Evolutionary conservation across 345 rosid species (phyloP), one percentile per base, ranked within the genome.

Genomic region (Microthlaspi erraticum): DNA sequence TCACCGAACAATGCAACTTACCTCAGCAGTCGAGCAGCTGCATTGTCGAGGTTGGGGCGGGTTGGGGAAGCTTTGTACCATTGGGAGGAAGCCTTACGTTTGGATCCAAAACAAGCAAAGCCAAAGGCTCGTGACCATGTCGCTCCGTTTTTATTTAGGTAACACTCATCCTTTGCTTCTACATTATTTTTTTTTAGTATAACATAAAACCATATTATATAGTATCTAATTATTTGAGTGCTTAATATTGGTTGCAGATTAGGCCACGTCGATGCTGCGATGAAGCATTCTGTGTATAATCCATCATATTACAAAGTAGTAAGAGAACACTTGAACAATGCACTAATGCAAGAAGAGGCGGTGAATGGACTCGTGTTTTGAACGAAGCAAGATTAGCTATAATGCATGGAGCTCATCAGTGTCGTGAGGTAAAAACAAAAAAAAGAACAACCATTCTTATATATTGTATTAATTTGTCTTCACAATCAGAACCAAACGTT

Each of bases 221-320:
- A 7, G n/a, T 17, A 43, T 16, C 36, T 59, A 37, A 42, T 11
- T 45, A 61, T 9, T 32, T 19, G 39, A 62, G 50, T 68, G 34
- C 68, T 77, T 64, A 17, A 59, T 43, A 23, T 56, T 66, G 41
- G 61, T 75, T 73, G 65, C 93, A 95, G 98, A 80, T 75, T 92
- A 76, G 99, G 99, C 45, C 93, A 80, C 60, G 81, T 95, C 51
- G 92, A 88, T 56, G 83, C 81, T 73, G 91, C 97, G n/a, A 61
- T 83, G 84, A 81, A 62, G 82, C 72, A 87, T 75, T 23, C 26
- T 23, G 26, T 23, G 26, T 2, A 2, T 2, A 23, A 23, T 23
- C 26, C 26, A 23, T 4, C 26, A 23, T 4, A 23, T 23, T 23
- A 23, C 26, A 23, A 23, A 23, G 0, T 86, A 33, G 79, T 90